A percentile compares a stretch with the other conserved stretches of the same genome.
phyloP scores from a whole-genome alignment of 2,329 filamentous ascomycete genomes.

The Cytospora chrysosperma region DNA sequence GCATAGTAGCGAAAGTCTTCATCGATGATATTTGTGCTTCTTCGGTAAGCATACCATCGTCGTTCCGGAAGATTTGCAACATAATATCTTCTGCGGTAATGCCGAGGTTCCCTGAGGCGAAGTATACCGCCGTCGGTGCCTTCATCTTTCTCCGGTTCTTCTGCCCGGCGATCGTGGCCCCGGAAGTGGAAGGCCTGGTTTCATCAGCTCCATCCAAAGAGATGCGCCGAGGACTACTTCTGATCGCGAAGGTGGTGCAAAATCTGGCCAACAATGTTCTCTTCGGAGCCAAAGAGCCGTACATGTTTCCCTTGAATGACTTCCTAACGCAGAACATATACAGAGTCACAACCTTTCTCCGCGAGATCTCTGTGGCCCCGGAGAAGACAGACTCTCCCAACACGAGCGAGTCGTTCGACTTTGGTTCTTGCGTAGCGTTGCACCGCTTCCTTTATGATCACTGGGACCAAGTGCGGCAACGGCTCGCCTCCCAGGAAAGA shows the following conservation, averaged over 20 bases:
- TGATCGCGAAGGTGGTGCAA: slow-evolving; percentile 71
- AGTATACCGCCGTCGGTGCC: slow-evolving; percentile 69
- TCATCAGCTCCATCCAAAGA: slow-evolving; percentile 61
- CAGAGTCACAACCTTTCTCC: slow-evolving; percentile 63
- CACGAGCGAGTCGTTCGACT: slow-evolving; percentile 59
- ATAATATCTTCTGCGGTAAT: slow-evolving; percentile 66
- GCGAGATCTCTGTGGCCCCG: slow-evolving; percentile 62
- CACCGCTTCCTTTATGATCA: slow-evolving; percentile 71
- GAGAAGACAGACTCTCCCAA: slow-evolving; percentile 42
- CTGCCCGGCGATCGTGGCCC: slow-evolving; percentile 69
- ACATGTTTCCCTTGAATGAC: slow-evolving; percentile 70
- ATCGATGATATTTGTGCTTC: slow-evolving; percentile 70
- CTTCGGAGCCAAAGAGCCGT: slow-evolving; percentile 70
- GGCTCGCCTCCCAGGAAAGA: slow-evolving; percentile 59
- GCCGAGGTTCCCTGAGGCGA: slow-evolving; percentile 64
- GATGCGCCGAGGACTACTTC: slow-evolving; percentile 64
- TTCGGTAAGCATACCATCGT: slow-evolving; percentile 57
- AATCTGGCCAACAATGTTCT: slow-evolving; percentile 71
- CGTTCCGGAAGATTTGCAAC: slow-evolving; percentile 66
- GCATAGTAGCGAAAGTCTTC: slow-evolving; percentile 68
- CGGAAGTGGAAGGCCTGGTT: slow-evolving; percentile 66
- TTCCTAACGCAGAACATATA: slow-evolving; percentile 69
- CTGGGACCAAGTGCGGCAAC: slow-evolving; percentile 68
- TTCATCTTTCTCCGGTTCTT: slow-evolving; percentile 73
- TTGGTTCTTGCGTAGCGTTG: slow-evolving; percentile 68